Conservation (phyloP, 768 basidiomycete species). For the Rhodosporidiobolus sp. region DNA sequence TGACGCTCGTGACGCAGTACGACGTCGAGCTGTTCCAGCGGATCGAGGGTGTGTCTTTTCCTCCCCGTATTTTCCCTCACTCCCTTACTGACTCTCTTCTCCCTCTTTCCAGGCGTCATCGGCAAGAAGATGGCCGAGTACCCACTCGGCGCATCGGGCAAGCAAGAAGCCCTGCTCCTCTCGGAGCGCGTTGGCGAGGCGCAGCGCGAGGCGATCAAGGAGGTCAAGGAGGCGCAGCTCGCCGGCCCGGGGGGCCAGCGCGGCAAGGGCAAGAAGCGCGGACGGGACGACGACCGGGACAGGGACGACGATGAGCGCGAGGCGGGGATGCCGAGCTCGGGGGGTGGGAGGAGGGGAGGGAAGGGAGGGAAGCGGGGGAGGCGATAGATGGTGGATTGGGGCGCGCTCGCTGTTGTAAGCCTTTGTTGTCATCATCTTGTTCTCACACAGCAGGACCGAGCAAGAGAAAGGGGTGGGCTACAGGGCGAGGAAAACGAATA, state of each 20-base stretch:
- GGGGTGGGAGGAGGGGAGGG: not conserved
- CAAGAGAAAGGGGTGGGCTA: too few species aligned
- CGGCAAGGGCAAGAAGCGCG: slow-evolving; percentile 51
- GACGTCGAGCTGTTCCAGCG: slow-evolving; percentile 94
- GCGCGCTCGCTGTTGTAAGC: too few species aligned
- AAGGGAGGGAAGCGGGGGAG: not conserved
- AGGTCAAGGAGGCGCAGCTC: slow-evolving; percentile 71
- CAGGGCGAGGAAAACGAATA: too few species aligned
- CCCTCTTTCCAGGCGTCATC: slow-evolving; percentile 56
- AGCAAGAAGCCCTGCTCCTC: slow-evolving; percentile 81
- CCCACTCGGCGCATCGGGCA: slow-evolving; percentile 64
- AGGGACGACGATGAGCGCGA: slow-evolving; percentile 89
- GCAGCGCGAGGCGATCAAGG: slow-evolving; percentile 63
- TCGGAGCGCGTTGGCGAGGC: slow-evolving; percentile 89
- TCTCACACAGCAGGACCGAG: too few species aligned
- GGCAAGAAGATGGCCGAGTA: slow-evolving; percentile 86
- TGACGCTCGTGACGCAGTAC: slow-evolving; percentile 97
- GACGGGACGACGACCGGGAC: slow-evolving; percentile 70
- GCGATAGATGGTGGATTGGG: not conserved
- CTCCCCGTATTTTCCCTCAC: too few species aligned
- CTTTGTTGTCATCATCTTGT: too few species aligned
- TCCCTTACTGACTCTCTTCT: not conserved
- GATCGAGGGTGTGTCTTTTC: slow-evolving; percentile 60
- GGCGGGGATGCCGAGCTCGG: slow-evolving; percentile 63
- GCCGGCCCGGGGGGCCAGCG: slow-evolving; percentile 56